Evolutionary conservation across 2,329 filamentous ascomycete species (phyloP).

Genomic region (Bertia moriformis): DNA sequence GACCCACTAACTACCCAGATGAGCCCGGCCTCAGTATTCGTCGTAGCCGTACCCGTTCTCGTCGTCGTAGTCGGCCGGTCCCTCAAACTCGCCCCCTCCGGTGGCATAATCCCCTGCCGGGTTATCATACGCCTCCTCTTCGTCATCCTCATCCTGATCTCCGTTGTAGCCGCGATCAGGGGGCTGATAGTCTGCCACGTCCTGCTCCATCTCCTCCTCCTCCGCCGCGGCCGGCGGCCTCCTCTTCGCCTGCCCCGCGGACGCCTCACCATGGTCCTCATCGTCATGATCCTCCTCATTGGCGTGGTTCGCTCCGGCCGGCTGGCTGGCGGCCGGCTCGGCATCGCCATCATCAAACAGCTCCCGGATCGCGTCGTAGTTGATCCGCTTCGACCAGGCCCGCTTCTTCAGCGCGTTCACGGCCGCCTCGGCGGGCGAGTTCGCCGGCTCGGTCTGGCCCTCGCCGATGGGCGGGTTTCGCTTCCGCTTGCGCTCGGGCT

Average conservation of each 20-base stretch:
- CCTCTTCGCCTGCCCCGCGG: conserved; percentile 16
- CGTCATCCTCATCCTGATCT: conserved; percentile 7
- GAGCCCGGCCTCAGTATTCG: not conserved
- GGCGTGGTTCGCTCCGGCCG: conserved; percentile 27
- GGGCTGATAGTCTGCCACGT: conserved; percentile 4
- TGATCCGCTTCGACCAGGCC: conserved; percentile 60
- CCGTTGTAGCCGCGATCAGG: conserved; percentile 14
- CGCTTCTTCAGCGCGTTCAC: conserved; percentile 53
- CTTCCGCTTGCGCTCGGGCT: conserved; percentile 40
- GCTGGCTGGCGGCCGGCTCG: conserved; percentile 25
- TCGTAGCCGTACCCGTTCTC: not conserved
- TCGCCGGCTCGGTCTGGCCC: conserved; percentile 50
- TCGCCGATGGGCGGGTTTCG: conserved; percentile 46
- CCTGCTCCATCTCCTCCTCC: conserved; percentile 1
- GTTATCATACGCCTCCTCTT: conserved; percentile 4
- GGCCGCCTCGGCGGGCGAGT: conserved; percentile 55
- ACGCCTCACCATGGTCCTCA: conserved; percentile 13
- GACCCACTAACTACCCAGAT: too few species aligned
- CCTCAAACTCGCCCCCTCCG: conserved; percentile 3
- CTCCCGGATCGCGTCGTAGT: conserved; percentile 49
- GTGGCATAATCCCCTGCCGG: conserved; percentile 3
- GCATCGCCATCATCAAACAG: too few species aligned
- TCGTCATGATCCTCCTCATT: conserved; percentile 4
- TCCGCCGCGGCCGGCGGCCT: conserved; percentile 6
- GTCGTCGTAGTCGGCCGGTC: not conserved